Conservation (phyloP, 23 red algal species). For the Chondrus crispus region DNA sequence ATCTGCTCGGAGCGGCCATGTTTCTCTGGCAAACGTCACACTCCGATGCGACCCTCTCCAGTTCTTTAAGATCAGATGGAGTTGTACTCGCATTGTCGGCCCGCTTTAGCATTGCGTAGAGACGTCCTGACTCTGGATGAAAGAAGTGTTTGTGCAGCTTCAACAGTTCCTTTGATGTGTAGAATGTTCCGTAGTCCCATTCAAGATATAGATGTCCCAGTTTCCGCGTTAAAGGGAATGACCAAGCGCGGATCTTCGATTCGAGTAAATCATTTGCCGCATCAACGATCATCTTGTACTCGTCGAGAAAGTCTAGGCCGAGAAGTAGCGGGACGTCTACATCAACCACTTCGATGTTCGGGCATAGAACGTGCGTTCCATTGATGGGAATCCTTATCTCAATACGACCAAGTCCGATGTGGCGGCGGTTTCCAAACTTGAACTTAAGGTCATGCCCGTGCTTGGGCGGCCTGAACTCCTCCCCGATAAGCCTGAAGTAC, state of each 20-base stretch:
- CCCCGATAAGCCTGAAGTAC: background rate
- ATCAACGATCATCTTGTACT: background rate
- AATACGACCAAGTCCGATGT: background rate
- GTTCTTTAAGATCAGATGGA: background rate
- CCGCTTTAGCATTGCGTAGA: background rate
- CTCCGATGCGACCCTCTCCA: background rate
- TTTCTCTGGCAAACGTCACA: constrained; percentile 2
- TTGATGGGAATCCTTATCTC: background rate
- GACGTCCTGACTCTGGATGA: background rate
- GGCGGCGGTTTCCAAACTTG: background rate
- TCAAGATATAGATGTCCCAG: background rate
- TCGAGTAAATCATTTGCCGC: background rate
- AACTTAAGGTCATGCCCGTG: background rate
- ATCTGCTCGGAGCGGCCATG: background rate
- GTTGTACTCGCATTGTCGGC: background rate
- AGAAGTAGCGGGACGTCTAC: background rate
- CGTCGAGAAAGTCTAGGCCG: background rate
- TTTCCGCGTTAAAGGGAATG: background rate
- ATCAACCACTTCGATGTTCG: background rate
- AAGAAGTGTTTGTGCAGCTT: background rate
- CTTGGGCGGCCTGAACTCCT: background rate
- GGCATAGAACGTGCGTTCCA: background rate
- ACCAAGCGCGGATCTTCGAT: background rate
- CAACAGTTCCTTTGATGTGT: background rate
- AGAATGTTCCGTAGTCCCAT: background rate